These are phyloP conservation scores for Plasmodium adleri DNA, from an alignment of 169 alveolate genomes.

Conservation along the genomic window DNA sequence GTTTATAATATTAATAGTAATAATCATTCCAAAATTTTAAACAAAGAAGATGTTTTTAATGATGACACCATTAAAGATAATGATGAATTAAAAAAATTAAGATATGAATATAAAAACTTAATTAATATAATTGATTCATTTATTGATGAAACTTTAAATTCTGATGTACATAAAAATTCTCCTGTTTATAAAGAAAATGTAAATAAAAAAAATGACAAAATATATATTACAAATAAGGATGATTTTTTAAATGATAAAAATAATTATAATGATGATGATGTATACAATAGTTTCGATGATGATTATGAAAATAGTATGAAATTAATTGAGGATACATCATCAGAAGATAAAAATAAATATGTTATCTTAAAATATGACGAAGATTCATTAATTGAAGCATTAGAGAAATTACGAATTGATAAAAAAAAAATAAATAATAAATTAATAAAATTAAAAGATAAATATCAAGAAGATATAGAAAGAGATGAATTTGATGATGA, in stretches of 20 bases:
- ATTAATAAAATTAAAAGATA: background rate
- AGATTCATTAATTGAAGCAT: conserved; percentile 59
- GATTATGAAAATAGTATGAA: conserved; percentile 6
- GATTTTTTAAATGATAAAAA: background rate
- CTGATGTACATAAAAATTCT: background rate
- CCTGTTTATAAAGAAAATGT: background rate
- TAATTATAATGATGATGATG: background rate
- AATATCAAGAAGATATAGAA: background rate
- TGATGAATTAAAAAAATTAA: conserved; percentile 30
- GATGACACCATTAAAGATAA: conserved; percentile 16
- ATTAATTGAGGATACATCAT: conserved; percentile 14
- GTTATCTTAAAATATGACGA: conserved; percentile 58
- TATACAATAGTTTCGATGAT: background rate
- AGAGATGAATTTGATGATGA: background rate
- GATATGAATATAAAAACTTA: conserved; percentile 26
- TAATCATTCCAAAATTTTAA: too few relatives aligned
- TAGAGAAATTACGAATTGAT: conserved; percentile 55
- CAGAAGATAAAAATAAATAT: conserved; percentile 26
- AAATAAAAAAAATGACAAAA: background rate
- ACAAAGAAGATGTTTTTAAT: background rate
- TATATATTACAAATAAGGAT: background rate
- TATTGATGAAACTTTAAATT: conserved; percentile 32
- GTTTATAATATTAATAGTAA: too few relatives aligned
- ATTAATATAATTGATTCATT: conserved; percentile 40
- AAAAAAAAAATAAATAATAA: conserved; percentile 13